A percentile compares a stretch with the other conserved stretches of the same genome.
Conservation (phyloP, 2,329 filamentous ascomycete species). For the Zalaria sp. region DNA sequence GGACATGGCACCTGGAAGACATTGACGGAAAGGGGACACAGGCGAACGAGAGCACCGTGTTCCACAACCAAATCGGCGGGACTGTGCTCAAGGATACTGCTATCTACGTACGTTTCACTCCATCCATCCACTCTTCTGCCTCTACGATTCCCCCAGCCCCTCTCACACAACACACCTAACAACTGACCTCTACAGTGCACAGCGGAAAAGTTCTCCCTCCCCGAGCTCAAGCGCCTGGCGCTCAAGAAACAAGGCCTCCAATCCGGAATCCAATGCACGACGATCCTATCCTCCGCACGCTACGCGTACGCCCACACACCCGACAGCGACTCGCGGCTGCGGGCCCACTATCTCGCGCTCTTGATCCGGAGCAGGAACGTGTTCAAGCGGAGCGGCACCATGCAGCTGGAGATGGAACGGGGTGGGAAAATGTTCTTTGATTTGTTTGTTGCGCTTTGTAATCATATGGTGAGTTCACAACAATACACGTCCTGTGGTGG, state of each 20-base stretch:
- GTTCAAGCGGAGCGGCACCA: slow-evolving; percentile 86
- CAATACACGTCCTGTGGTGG: not conserved
- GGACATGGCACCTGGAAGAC: slow-evolving; percentile 72
- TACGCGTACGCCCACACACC: slow-evolving; percentile 84
- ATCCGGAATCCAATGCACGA: slow-evolving; percentile 69
- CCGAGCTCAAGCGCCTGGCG: slow-evolving; percentile 71
- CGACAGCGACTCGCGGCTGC: slow-evolving; percentile 77
- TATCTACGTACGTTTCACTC: slow-evolving; percentile 46
- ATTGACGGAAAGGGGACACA: slow-evolving; percentile 28
- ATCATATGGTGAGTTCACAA: slow-evolving; percentile 49
- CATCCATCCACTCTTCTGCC: not conserved
- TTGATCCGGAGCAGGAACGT: slow-evolving; percentile 79
- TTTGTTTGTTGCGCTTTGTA: slow-evolving; percentile 82
- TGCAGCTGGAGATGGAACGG: slow-evolving; percentile 88
- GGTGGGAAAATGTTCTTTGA: slow-evolving; percentile 87
- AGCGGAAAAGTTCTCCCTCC: slow-evolving; percentile 69
- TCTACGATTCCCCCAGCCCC: slow-evolving; percentile 1
- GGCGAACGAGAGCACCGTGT: slow-evolving; percentile 50
- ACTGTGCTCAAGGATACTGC: slow-evolving; percentile 76
- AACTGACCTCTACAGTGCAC: slow-evolving; percentile 40
- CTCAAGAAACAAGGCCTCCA: slow-evolving; percentile 83
- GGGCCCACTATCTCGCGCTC: slow-evolving; percentile 81
- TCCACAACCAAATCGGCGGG: slow-evolving; percentile 48
- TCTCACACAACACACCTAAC: not conserved
- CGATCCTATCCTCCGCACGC: slow-evolving; percentile 73